These are phyloP conservation scores for Colletotrichum spinosum DNA, from an alignment of 2,329 filamentous ascomycete genomes.

Conservation along the genomic window DNA sequence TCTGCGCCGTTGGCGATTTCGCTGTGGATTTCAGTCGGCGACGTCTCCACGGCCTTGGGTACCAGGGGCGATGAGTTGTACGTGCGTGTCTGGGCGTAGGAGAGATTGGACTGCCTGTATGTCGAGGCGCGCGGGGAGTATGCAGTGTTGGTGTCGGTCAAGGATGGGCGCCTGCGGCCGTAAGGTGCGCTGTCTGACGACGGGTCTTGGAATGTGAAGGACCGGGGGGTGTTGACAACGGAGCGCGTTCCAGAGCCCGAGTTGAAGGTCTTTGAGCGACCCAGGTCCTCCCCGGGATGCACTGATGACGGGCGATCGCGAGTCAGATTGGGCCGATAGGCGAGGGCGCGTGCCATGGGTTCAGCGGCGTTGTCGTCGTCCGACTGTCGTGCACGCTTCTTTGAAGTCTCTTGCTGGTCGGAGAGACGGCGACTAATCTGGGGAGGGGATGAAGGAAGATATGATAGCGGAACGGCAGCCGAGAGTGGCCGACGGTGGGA, in stretches of 20 bases:
- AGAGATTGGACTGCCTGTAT: conserved; percentile 54
- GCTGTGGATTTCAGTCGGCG: conserved; percentile 48
- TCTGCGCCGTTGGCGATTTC: conserved; percentile 61
- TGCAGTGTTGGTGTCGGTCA: conserved; percentile 59
- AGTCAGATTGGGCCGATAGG: conserved; percentile 53
- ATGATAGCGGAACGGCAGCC: conserved; percentile 58
- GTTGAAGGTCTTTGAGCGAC: conserved; percentile 48
- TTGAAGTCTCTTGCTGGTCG: conserved; percentile 64
- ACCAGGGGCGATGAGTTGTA: conserved; percentile 73
- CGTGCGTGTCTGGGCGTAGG: conserved; percentile 54
- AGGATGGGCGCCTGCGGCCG: conserved; percentile 54
- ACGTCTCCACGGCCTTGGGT: conserved; percentile 54
- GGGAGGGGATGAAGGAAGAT: conserved; percentile 63
- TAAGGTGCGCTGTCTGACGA: conserved; percentile 40
- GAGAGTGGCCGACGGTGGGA: conserved; percentile 66
- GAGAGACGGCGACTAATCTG: conserved; percentile 65
- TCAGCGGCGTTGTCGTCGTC: conserved; percentile 57
- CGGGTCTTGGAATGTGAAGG: conserved; percentile 60
- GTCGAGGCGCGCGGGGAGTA: conserved; percentile 56
- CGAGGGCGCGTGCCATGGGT: conserved; percentile 54
- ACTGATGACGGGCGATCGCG: conserved; percentile 57
- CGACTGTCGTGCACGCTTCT: conserved; percentile 50
- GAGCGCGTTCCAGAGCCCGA: conserved; percentile 41
- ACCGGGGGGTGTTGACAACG: conserved; percentile 62
- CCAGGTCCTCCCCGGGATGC: conserved; percentile 51